Evolutionary conservation across 2,329 filamentous ascomycete genomes (phyloP), one percentile per base, ranked within the genome.

Genomic region (Colletotrichum caudatum): DNA sequence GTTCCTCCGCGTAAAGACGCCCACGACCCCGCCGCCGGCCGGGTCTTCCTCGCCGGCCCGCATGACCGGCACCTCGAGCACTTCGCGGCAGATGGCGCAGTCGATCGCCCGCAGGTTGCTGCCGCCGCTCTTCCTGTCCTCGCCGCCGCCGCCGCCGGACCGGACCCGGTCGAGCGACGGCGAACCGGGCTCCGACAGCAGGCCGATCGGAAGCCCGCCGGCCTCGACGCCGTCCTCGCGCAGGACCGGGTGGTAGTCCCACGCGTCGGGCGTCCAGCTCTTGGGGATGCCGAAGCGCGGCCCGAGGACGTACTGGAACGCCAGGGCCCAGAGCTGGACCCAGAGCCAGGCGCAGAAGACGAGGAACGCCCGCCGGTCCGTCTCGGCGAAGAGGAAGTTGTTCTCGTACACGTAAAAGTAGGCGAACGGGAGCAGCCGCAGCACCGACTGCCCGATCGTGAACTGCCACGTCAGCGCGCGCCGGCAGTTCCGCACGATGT

Each of bases 241-340:
- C 29, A 99, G 85, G 3, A 97, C 87, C 0, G 94, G 95, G 80
- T 99, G 95, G 79, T 99, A 99, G 78, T 99, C 95, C 88, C 97
- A 99, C 1, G 93, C 93, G 68, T 90, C 88, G n/a, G 89, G 88
- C 72, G 86, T 84, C 89, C 90, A 92, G 62, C 88, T 87, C 56
- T 89, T 87, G 2, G 91, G 92, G 0, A 98, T 83, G 66, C 94
- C 94, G 82, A 96, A 95, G n/a, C 96, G 87, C 1, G 95, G 94
- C 0, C 96, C 95, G 4, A 98, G 84, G 18, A 97, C 85, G 75
- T 95, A 93, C 83, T 99, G 96, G 53, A 89, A 91, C 1, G 85
- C 89, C n/a, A 99, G 86, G 9, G 93, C 78, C 79, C 93, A 88
- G 33, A 97, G 88, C 81, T 99, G 96, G 16, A 94, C 74, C 94